These are phyloP conservation scores for Eimeria zaria DNA, from an alignment of 169 alveolate genomes.

Conservation along the genomic window DNA sequence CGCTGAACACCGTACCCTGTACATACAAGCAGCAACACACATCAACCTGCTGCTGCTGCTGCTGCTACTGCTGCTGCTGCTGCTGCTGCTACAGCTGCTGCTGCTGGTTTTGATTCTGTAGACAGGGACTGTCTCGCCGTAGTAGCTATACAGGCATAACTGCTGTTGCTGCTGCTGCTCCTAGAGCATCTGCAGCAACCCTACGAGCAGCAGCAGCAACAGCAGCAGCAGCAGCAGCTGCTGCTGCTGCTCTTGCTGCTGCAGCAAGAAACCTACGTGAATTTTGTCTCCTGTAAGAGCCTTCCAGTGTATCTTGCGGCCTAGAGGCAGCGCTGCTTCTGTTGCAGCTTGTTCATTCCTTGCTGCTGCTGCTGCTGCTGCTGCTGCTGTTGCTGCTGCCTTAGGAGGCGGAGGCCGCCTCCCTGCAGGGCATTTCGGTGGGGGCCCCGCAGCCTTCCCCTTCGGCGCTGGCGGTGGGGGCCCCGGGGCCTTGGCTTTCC, in stretches of 20 bases:
- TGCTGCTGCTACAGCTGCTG: background rate
- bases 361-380: background rate
- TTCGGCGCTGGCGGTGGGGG: constrained; percentile 5
- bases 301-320: constrained; percentile 88
- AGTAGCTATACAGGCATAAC: no score
- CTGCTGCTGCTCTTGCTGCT: background rate
- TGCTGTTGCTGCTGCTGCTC: background rate
- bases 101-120: background rate
- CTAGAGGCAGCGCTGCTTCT: constrained; percentile 83
- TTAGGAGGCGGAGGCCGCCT: constrained; percentile 60
- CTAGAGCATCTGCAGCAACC: no score
- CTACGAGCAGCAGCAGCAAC: constrained; percentile 8
- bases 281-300: constrained; percentile 82
- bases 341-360: background rate
- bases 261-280: constrained; percentile 5
- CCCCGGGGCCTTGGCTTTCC: constrained; percentile 27
- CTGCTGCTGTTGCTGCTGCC: constrained; percentile 15
- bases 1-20: constrained; percentile 87
- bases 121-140: no score
- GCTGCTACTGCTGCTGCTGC: background rate
- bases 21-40: background rate
- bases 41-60: background rate
- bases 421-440: constrained; percentile 47
- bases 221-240: background rate
- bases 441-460: constrained; percentile 28